phyloP scores from a whole-genome alignment of 1,139 yeast genomes.

The Candida frijolesensis region DNA sequence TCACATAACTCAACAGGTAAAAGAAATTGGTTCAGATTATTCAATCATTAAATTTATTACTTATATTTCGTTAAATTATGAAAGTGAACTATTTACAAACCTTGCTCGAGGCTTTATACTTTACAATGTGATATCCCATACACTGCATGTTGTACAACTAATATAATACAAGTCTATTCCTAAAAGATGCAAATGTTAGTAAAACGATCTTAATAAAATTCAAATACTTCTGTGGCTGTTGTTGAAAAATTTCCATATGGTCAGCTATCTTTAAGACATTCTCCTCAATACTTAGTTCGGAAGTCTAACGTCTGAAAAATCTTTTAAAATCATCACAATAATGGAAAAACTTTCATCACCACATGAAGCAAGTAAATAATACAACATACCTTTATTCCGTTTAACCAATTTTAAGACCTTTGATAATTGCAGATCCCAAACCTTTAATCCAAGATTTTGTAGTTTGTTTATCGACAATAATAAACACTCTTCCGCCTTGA shows the following conservation, averaged over 20 bases:
- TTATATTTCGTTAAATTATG: too few species aligned
- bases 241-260: neutral
- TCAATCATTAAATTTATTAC: too few species aligned
- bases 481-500: constrained; percentile 82
- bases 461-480: constrained; percentile 68
- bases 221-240: too few species aligned
- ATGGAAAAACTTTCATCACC: neutral
- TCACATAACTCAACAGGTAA: too few species aligned
- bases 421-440: constrained; percentile 68
- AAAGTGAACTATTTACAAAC: too few species aligned
- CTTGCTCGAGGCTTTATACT: too few species aligned
- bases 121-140: too few species aligned
- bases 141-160: too few species aligned
- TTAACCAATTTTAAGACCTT: constrained; percentile 46
- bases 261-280: constrained; percentile 31
- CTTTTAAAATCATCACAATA: constrained; percentile 29
- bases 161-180: too few species aligned
- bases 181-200: too few species aligned
- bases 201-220: too few species aligned
- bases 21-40: too few species aligned
- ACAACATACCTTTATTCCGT: constrained; percentile 9
- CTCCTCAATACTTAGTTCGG: constrained; percentile 28
- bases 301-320: constrained; percentile 34
- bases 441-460: constrained; percentile 82
- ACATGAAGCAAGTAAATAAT: constrained; percentile 1